phyloP scores from a whole-genome alignment of 2,329 filamentous ascomycete species.

The Macrophomina pseudophaseolina region DNA sequence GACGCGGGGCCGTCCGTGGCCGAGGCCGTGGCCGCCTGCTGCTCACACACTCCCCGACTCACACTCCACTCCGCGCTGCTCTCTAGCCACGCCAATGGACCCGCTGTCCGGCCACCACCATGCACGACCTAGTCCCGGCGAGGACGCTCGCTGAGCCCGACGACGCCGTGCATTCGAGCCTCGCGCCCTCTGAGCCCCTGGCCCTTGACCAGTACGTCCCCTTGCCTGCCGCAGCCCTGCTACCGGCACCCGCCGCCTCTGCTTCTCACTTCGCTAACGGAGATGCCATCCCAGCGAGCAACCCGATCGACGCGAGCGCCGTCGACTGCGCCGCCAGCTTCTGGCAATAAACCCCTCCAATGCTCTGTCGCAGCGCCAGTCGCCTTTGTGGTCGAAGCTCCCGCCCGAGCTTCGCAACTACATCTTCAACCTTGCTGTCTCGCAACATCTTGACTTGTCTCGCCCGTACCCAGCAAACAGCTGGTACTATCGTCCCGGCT shows the following conservation, averaged over 20 bases:
- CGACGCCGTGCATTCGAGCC: not conserved
- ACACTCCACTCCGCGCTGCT: too few relatives aligned
- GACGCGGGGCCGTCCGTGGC: not conserved
- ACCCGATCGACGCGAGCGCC: not conserved
- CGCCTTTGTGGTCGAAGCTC: slow-evolving; percentile 33
- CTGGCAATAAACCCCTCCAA: slow-evolving; percentile 31
- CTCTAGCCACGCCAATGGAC: not conserved
- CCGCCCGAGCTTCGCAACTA: slow-evolving; percentile 37
- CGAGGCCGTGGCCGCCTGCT: too few relatives aligned
- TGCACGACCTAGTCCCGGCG: not conserved
- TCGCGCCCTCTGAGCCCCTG: not conserved
- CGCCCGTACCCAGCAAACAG: slow-evolving; percentile 28
- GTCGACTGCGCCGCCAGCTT: slow-evolving; percentile 29
- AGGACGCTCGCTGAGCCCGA: not conserved
- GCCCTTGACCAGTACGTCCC: not conserved
- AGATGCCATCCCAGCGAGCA: too few relatives aligned
- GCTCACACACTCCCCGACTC: not conserved
- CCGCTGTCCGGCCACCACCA: not conserved
- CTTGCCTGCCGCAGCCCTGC: not conserved
- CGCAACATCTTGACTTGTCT: slow-evolving; percentile 29
- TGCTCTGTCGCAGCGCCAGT: slow-evolving; percentile 33
- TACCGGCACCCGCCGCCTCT: not conserved
- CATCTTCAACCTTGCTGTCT: slow-evolving; percentile 32
- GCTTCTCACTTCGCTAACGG: too few relatives aligned
- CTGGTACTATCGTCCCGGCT: slow-evolving; percentile 32